Base-by-base conservation (phyloP, 2,329 filamentous ascomycete genomes). In the Phaeosphaeria sp. region DNA sequence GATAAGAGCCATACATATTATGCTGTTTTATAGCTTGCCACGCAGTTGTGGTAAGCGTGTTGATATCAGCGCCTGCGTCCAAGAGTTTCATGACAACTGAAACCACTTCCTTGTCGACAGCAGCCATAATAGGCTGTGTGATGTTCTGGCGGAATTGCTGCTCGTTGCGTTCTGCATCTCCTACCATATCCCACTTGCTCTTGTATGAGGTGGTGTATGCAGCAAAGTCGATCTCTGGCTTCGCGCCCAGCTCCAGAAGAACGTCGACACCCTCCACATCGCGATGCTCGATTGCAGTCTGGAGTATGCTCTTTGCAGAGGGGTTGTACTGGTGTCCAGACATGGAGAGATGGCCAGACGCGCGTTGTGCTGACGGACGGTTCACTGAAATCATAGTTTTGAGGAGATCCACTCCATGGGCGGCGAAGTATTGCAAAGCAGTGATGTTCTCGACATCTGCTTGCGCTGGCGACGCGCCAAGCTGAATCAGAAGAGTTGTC, bases 381-480 rank as follows among this genome's bases (percentile, higher is more conserved):
- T 93, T 90, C n/a, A 82, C 78, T 1, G 89, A 82, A 54, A 87
- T 85, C 58, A 86, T 85, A 3, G 55, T 53, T 10, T 13, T 48
- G 7, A 68, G 51, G 18, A 68, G 23, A 33, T 58, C 50, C 5
- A 41, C 56, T 15, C 63, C 58, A 27, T 63, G 52, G 25, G 60
- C 62, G 23, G 62, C 48, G 21, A 67, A 67, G 51, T 68, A 68
- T 59, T 92, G 86, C 58, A 96, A 82, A 0, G 85, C 87, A 1
- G 90, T 93, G 27, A 82, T 79, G 3, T 87, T 84, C 9, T 84
- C 78, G 36, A 85, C 71, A 63, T 94, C 91, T 0, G 88, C 91
- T 73, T 95, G 91, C 0, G 89, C 86, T 33, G 84, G 87, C 0
- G 89, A 90, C 1, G 90, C 90, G 1, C 91, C 91, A 1, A 93